A percentile compares a stretch with the other conserved stretches of the same genome.
Conservation (phyloP, 257 asterid species). For the Leptodermis oblonga region DNA sequence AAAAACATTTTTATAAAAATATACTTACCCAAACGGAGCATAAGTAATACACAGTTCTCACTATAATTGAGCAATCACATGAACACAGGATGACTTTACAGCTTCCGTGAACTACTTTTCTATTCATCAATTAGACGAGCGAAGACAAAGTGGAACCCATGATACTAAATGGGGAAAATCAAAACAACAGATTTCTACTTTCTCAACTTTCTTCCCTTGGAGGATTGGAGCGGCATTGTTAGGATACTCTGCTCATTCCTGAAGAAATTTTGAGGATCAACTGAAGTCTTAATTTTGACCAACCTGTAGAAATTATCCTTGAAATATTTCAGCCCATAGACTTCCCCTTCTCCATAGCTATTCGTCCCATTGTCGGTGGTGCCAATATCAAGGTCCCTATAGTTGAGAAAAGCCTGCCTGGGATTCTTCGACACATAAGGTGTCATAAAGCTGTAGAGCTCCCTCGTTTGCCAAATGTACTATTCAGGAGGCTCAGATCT, state of each 20-base stretch:
- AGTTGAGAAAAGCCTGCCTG: slow-evolving; percentile 39
- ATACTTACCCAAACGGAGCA: too few species aligned
- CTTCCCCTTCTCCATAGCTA: slow-evolving; percentile 15
- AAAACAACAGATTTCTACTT: too few species aligned
- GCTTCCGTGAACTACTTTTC: background rate
- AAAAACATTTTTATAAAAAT: too few species aligned
- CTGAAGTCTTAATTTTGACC: slow-evolving; percentile 23
- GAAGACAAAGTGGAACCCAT: background rate
- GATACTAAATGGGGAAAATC: too few species aligned
- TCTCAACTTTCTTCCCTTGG: background rate
- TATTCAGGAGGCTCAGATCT: slow-evolving; percentile 18
- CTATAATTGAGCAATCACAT: background rate
- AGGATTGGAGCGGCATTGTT: background rate
- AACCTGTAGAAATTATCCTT: slow-evolving; percentile 25
- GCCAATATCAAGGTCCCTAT: slow-evolving; percentile 41
- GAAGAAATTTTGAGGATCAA: slow-evolving; percentile 29
- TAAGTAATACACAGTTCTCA: background rate
- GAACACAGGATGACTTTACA: background rate
- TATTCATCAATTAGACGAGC: too few species aligned
- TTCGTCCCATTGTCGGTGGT: slow-evolving; percentile 12
- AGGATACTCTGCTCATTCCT: slow-evolving; percentile 37
- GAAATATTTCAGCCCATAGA: slow-evolving; percentile 31
- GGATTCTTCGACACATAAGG: slow-evolving; percentile 38
- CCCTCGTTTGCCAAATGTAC: slow-evolving; percentile 16
- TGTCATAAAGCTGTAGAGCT: slow-evolving; percentile 27